These are phyloP conservation scores for Coffea eugenioides DNA, from an alignment of 257 asterid genomes.

Conservation along the genomic window DNA sequence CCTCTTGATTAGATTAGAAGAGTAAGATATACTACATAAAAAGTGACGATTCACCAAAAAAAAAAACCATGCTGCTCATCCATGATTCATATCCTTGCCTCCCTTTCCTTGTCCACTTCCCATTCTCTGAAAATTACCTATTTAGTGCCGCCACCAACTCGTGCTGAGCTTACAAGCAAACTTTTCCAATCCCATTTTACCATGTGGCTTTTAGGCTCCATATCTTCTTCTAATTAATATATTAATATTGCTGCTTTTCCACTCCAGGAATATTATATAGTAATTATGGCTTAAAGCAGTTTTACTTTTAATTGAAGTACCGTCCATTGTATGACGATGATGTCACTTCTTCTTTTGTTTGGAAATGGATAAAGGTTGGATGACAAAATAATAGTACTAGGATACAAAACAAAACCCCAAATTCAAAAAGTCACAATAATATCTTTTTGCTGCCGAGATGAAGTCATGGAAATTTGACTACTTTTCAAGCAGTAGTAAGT, in stretches of 20 bases:
- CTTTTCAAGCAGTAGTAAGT: background rate
- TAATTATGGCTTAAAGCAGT: background rate
- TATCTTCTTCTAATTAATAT: background rate
- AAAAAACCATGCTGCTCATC: no score
- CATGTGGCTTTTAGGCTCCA: background rate
- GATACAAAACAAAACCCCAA: background rate
- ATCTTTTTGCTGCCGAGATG: background rate
- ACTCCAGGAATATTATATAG: background rate
- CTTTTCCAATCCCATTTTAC: background rate
- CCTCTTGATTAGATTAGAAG: no score
- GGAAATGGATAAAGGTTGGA: background rate
- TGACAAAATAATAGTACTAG: no score
- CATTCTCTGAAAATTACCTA: no score
- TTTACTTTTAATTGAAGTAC: background rate
- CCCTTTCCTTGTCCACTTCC: no score
- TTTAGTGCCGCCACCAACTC: no score
- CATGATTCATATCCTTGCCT: no score
- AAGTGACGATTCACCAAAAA: no score
- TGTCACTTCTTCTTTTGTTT: background rate
- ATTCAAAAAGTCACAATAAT: background rate
- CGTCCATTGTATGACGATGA: background rate
- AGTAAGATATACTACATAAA: no score
- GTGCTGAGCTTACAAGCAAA: background rate
- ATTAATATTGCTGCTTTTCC: background rate
- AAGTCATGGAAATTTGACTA: background rate